Base-by-base conservation (phyloP, 768 basidiomycete species). In the Kwoniella shandongensis region DNA sequence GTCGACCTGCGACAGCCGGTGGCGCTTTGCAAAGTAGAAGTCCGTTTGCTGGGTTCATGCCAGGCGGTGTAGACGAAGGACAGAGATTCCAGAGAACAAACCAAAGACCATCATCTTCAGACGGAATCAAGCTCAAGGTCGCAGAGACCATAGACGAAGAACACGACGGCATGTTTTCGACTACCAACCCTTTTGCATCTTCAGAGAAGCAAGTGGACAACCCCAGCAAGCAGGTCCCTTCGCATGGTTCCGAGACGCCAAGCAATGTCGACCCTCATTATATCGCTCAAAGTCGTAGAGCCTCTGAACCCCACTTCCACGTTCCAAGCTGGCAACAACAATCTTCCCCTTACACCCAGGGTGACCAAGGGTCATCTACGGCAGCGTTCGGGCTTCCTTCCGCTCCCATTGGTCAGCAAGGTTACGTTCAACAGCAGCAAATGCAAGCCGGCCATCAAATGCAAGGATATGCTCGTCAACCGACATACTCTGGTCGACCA, bases 1-100 rank as follows among this genome's bases (percentile, higher is more conserved):
- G 72, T 22, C 58, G 75, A 29, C 75, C 75, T 11, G 71, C 73
- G 1, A 76, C 75, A 15, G 69, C 71, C 22, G 72, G 68, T 4
- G 75, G 75, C 13, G 70, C 70, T 6, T 39, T 75, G 8, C 66
- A 71, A 51, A 51, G 59, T 35, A 18, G 65, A 25, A 59, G 57
- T 42, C 59, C 59, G 7, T 57, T 63, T 45, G 61, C 50, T 8
- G 61, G 51, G 25, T 53, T 32, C 39, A 57, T 62, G 55, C 55
- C 55, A 47, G 42, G 50, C 13, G 47, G 36, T 15, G 50, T 29
- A 45, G 61, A 53, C 29, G 57, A 39, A 50, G 56, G 51, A 25
- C 53, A 57, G 25, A 51, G 51, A 41, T 57, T 63, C n/a, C 40
- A 39, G 25, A 54, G 51, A 15, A 36, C 51, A 17, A 53, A 41